A percentile compares a stretch with the other conserved stretches of the same genome.
phyloP scores from a whole-genome alignment of 257 asterid genomes.

The Gentiana dahurica region DNA sequence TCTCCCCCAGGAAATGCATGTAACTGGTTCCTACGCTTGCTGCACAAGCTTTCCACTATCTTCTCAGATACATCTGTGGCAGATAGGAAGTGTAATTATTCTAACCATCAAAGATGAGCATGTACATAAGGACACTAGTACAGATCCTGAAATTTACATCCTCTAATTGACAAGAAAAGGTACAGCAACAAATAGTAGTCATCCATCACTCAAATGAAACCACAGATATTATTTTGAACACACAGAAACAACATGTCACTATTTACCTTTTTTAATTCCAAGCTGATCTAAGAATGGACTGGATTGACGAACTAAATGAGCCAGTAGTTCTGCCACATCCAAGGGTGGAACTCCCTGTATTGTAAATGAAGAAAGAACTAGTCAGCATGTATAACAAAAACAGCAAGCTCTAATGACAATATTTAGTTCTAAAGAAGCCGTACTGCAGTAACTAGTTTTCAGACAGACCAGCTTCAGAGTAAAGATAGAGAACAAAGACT shows the following conservation, averaged over 20 bases:
- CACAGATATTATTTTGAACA: neutral
- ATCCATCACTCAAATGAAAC: neutral
- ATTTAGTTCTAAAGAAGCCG: neutral
- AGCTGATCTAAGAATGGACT: conserved; percentile 88
- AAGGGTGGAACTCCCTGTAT: conserved; percentile 88
- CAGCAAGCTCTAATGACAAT: neutral
- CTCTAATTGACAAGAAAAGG: neutral
- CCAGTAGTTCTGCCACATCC: conserved; percentile 86
- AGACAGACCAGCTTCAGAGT: neutral
- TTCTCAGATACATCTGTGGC: conserved; percentile 74
- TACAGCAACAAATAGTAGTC: neutral
- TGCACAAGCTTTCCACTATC: conserved; percentile 88
- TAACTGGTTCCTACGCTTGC: conserved; percentile 68
- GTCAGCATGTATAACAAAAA: neutral
- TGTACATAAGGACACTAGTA: no score
- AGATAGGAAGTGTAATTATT: conserved; percentile 6
- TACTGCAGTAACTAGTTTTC: neutral
- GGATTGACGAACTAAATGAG: conserved; percentile 88
- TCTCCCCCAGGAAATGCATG: conserved; percentile 63
- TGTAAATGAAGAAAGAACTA: conserved; percentile 9
- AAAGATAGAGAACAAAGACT: conserved; percentile 2
- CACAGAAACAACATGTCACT: neutral
- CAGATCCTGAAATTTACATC: neutral
- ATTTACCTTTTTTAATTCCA: conserved; percentile 73
- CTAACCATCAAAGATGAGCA: neutral